Evolutionary conservation across 2,329 filamentous ascomycete genomes (phyloP).

Genomic region (Aspergillus neotritici): DNA sequence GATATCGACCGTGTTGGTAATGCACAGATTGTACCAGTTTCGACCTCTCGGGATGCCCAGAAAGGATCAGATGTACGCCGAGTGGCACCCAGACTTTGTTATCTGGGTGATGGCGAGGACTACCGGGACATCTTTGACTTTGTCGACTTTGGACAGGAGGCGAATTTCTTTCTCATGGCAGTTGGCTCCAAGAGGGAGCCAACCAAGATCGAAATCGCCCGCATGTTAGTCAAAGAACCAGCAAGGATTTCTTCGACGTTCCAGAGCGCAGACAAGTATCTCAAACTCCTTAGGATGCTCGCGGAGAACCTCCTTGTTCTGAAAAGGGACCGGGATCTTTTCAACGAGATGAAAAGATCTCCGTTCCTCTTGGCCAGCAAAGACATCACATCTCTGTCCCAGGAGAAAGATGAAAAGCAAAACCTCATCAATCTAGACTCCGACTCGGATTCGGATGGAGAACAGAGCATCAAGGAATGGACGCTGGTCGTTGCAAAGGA

Average conservation of each 20-base stretch:
- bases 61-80: slow-evolving; percentile 46
- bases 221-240: slow-evolving; percentile 76
- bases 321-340: slow-evolving; percentile 73
- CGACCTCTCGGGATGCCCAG: slow-evolving; percentile 27
- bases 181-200: slow-evolving; percentile 90
- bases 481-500: slow-evolving; percentile 66
- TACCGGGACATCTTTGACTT: slow-evolving; percentile 96
- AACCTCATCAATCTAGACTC: slow-evolving; percentile 13
- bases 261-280: slow-evolving; percentile 76
- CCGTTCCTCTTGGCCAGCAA: slow-evolving; percentile 79
- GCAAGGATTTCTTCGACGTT: slow-evolving; percentile 73
- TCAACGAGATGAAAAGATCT: slow-evolving; percentile 66
- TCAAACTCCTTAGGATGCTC: slow-evolving; percentile 73
- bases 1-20: slow-evolving; percentile 57
- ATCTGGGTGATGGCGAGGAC: slow-evolving; percentile 65
- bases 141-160: slow-evolving; percentile 83
- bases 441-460: slow-evolving; percentile 54
- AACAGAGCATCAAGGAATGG: slow-evolving; percentile 67
- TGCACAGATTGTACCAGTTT: slow-evolving; percentile 67
- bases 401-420: slow-evolving; percentile 14
- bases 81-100: slow-evolving; percentile 67
- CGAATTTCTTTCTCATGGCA: slow-evolving; percentile 80
- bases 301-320: slow-evolving; percentile 65
- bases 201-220: slow-evolving; percentile 76
- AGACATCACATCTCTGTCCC: slow-evolving; percentile 51